phyloP scores from a whole-genome alignment of 148 eudicot genomes.

The Rhododendron kiyosumense region DNA sequence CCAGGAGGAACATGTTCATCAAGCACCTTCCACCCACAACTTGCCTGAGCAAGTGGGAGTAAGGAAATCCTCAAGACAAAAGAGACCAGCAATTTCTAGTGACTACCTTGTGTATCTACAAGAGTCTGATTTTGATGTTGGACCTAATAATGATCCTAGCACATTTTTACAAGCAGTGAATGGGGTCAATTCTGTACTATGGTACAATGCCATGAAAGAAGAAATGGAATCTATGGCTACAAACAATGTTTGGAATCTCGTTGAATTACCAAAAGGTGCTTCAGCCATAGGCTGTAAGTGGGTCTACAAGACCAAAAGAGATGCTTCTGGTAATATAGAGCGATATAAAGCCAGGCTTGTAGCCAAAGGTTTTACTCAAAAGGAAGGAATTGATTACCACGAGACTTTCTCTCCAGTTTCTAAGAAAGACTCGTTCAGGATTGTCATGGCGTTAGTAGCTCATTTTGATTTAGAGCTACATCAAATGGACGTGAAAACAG shows the following conservation, averaged over 20 bases:
- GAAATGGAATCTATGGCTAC: background rate
- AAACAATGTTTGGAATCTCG: background rate
- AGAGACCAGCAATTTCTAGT: too few relatives aligned
- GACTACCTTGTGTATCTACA: too few relatives aligned
- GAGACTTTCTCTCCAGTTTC: too few relatives aligned
- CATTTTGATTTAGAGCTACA: background rate
- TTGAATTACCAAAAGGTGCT: background rate
- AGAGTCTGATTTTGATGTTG: too few relatives aligned
- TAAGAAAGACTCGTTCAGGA: too few relatives aligned
- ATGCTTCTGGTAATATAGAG: too few relatives aligned
- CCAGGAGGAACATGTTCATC: background rate
- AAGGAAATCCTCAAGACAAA: too few relatives aligned
- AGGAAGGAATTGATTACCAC: too few relatives aligned
- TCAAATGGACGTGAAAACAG: background rate
- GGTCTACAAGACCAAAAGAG: background rate
- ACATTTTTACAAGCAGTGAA: background rate
- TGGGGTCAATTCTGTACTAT: background rate
- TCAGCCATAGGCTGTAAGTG: background rate
- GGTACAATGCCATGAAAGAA: background rate
- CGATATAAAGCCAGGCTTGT: too few relatives aligned
- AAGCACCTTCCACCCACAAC: background rate
- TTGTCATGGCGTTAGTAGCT: background rate
- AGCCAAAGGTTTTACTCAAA: too few relatives aligned
- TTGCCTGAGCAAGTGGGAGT: too few relatives aligned
- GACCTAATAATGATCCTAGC: background rate